Percentiles rank a stretch among this genome's conserved stretches.
Conservation (phyloP, 2,329 filamentous ascomycete genomes). For the Xylaria hypoxylon region DNA sequence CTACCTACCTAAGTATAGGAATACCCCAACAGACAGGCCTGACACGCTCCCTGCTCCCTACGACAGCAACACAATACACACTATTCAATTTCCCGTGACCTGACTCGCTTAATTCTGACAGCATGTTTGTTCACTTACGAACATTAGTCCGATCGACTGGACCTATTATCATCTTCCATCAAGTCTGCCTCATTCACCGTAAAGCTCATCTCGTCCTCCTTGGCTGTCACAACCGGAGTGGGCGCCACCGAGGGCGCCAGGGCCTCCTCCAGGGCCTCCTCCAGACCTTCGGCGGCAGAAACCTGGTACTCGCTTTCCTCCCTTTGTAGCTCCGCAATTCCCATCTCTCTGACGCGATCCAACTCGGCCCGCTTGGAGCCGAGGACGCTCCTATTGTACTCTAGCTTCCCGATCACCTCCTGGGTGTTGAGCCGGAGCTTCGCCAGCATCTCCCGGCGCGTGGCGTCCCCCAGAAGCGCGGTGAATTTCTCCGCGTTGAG, state of each 20-base stretch:
- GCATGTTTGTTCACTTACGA: background rate
- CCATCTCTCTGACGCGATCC: background rate
- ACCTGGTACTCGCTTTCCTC: constrained; percentile 1
- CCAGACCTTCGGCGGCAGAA: background rate
- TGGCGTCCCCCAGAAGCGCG: background rate
- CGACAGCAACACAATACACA: no score
- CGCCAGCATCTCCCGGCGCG: background rate
- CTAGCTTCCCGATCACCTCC: constrained; percentile 2
- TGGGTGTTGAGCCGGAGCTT: background rate
- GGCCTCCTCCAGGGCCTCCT: background rate
- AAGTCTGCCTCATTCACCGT: background rate
- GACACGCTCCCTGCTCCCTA: no score
- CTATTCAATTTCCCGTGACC: no score
- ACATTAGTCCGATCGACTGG: background rate
- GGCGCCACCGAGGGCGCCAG: background rate
- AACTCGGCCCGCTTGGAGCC: background rate
- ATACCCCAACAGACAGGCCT: no score
- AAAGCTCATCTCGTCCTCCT: background rate
- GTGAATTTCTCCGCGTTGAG: background rate
- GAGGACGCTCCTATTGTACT: background rate
- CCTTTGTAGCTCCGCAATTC: background rate
- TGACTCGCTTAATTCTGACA: no score
- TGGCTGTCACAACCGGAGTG: background rate
- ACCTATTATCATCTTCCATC: background rate
- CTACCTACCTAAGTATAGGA: no score